A percentile compares a stretch with the other conserved stretches of the same genome.
phyloP scores from a whole-genome alignment of 2,329 filamentous ascomycete genomes.

The Xylariaceae sp. region DNA sequence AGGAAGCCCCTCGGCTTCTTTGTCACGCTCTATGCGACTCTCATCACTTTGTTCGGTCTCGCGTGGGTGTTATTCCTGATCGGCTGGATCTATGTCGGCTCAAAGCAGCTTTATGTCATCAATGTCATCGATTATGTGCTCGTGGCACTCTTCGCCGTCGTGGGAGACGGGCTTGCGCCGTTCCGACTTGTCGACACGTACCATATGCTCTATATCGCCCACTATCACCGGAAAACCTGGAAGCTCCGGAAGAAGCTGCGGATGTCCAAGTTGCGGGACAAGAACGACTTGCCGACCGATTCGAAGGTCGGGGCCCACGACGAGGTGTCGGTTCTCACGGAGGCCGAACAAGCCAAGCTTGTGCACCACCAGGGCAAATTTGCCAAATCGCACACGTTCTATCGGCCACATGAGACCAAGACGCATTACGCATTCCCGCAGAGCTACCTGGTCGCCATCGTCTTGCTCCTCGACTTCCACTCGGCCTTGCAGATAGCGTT shows the following conservation, averaged over 20 bases:
- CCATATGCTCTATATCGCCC: conserved; percentile 77
- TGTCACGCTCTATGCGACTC: conserved; percentile 74
- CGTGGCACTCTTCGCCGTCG: conserved; percentile 64
- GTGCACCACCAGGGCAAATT: conserved; percentile 76
- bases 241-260: conserved; percentile 56
- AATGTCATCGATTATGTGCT: conserved; percentile 67
- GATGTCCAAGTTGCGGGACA: conserved; percentile 59
- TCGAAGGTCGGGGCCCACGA: conserved; percentile 41
- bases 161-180: conserved; percentile 65
- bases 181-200: conserved; percentile 80
- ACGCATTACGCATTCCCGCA: conserved; percentile 78
- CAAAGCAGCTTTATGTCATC: conserved; percentile 62
- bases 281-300: conserved; percentile 59
- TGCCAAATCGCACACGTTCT: conserved; percentile 78
- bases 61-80: conserved; percentile 91
- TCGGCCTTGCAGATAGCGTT: conserved; percentile 75
- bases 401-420: conserved; percentile 79
- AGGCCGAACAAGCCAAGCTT: conserved; percentile 62
- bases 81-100: conserved; percentile 79
- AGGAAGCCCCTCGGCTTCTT: conserved; percentile 72
- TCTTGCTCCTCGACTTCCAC: conserved; percentile 74
- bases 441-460: conserved; percentile 66
- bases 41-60: conserved; percentile 79
- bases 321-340: conserved; percentile 56
- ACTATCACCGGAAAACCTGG: conserved; percentile 63